Evolutionary conservation across 2,329 filamentous ascomycete species (phyloP), one percentile per base, ranked within the genome.

Genomic region (Incumbomyces lentus): DNA sequence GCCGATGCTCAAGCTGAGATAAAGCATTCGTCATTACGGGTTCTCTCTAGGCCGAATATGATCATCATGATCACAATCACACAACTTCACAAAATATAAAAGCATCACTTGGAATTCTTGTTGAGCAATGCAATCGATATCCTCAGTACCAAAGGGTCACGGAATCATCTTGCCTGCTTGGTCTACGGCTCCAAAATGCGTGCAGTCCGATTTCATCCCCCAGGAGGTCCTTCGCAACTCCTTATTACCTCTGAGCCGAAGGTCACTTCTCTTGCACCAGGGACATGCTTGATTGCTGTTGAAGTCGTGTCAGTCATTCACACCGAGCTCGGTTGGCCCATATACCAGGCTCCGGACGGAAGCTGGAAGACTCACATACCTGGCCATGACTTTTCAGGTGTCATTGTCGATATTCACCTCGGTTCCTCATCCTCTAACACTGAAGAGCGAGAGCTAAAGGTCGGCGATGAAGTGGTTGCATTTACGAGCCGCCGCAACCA

Each of bases 381-480:
- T 35, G 33, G 33, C 16, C 33, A 35, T 35, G 33, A 35, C 16
- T 35, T 35, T 11, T 4, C 33, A 5, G 33, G 33, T 12, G 33
- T 35, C 33, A 35, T 35, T 12, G 16, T 17, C 4, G 33, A 35
- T n/a, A 35, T 35, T 26, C 22, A 8, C 8, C 22, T 5, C 8
- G 22, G 22, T 8, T 8, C 5, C 8, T 8, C 8, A 4, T 6
- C 33, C 16, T 4, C 33, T 35, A 11, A 11, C 33, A 35, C 33
- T 6, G 33, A 17, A 6, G 16, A 17, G 13, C n/a, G 33, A 14
- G 33, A 35, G 16, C 33, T 35, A 11, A n/a, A 35, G 12, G 33
- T 35, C n/a, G 61, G 60, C 8, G 60, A 60, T 39, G 55, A 59
- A 4, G 54, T 63, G 14, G 59, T 58, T 34, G 60, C 58, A 10